Evolutionary conservation across 2,329 filamentous ascomycete genomes (phyloP).

Genomic region (Sphaceloma murrayae): DNA sequence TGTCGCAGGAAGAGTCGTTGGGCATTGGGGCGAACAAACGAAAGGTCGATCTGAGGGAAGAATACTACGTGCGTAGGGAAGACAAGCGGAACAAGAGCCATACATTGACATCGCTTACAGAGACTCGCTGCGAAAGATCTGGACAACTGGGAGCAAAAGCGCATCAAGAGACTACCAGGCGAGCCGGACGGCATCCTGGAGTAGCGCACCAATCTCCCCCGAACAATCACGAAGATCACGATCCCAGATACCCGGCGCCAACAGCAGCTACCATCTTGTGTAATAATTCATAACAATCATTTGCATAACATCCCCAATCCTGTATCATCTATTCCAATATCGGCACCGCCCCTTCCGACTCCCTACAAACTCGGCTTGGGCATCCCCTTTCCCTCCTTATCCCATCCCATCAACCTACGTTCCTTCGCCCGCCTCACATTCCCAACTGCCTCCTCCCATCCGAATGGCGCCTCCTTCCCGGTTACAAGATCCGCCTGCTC

Average conservation of each 20-base stretch:
- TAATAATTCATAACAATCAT: too few species aligned
- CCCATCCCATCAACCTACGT: conserved; percentile 25
- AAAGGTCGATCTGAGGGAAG: conserved; percentile 71
- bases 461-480: conserved; percentile 19
- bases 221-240: conserved; percentile 11
- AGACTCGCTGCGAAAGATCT: conserved; percentile 78
- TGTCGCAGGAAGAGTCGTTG: conserved; percentile 79
- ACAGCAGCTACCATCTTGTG: conserved; percentile 8
- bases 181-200: conserved; percentile 77
- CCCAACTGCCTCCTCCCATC: conserved; percentile 19
- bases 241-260: conserved; percentile 15
- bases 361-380: conserved; percentile 27
- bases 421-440: conserved; percentile 26
- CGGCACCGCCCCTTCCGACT: too few species aligned
- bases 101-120: conserved; percentile 37
- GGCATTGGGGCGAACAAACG: conserved; percentile 62
- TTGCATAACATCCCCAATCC: too few species aligned
- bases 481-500: conserved; percentile 22
- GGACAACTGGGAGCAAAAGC: conserved; percentile 94
- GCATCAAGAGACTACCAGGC: conserved; percentile 78
- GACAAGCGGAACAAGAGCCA: too few species aligned
- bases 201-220: conserved; percentile 21
- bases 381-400: conserved; percentile 27
- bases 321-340: too few species aligned
- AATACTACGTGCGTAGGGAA: conserved; percentile 70